Conservation (phyloP, 768 basidiomycete genomes). For the Russula dissimulans region DNA sequence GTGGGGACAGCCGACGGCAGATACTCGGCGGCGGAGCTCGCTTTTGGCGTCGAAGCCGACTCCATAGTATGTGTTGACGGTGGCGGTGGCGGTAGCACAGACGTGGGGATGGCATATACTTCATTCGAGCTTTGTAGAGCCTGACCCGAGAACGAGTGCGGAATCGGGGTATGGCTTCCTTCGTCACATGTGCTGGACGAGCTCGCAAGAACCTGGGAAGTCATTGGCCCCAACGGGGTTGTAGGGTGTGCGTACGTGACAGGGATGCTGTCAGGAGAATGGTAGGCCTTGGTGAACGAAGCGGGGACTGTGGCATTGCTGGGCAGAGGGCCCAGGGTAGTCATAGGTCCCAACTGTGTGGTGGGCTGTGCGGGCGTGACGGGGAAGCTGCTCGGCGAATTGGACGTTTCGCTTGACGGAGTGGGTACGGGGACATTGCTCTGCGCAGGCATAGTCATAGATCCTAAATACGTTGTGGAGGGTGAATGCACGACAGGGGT, state of each 20-base stretch:
- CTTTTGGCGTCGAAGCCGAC: neutral
- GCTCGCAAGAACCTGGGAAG: neutral
- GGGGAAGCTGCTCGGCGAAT: too few relatives aligned
- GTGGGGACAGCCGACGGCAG: neutral
- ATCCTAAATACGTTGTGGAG: too few relatives aligned
- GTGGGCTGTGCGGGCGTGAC: too few relatives aligned
- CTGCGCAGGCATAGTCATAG: too few relatives aligned
- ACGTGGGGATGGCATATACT: too few relatives aligned
- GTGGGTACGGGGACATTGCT: too few relatives aligned
- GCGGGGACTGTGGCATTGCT: neutral
- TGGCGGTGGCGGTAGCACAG: neutral
- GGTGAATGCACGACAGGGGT: too few relatives aligned
- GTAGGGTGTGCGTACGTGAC: neutral
- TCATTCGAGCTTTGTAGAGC: neutral
- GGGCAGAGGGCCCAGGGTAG: too few relatives aligned
- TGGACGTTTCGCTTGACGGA: too few relatives aligned
- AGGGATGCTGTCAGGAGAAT: neutral
- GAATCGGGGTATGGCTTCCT: neutral
- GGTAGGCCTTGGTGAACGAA: neutral
- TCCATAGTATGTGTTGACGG: neutral
- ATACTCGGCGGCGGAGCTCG: neutral
- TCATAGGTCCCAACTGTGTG: too few relatives aligned
- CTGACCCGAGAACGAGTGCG: neutral
- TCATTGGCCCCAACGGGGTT: neutral
- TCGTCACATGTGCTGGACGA: neutral